Evolutionary conservation across 768 basidiomycete species (phyloP), one percentile per base, ranked within the genome.

Genomic region (Agaricus sinodeliciosus): DNA sequence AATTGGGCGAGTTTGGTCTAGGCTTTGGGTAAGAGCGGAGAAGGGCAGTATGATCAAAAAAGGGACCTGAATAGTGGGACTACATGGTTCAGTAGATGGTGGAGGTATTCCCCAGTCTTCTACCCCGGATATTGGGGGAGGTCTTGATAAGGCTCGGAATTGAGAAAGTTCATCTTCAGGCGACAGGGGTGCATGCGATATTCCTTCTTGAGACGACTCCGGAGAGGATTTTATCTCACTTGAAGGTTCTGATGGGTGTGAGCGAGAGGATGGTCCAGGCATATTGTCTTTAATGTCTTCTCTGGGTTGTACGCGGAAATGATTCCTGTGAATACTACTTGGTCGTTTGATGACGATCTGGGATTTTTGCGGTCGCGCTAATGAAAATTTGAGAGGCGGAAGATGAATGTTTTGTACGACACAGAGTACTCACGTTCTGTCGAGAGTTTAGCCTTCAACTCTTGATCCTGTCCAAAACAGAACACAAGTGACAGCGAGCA

Each of bases 1-100:
- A 96, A 98, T 48, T 87, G 82, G 0, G 78, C 70, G 19, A 96
- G 77, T 66, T 96, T 97, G 0, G 82, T 73, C 94, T 95, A 62
- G 16, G 15, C 22, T 9, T 16, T 42, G 13, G 26, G 16, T 16
- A n/a, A 37, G 45, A 6, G 51, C 26, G 42, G 13, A n/a, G 35
- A 5, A 13, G 22, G 25, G 28, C 31, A 15, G 37, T 25, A 11
- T 13, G 41, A 41, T 12, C n/a, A 7, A 18, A 11, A 3, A 26
- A 62, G 73, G 9, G 57, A 87, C 90, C 60, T 81, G 73, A 44
- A 90, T 74, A 3, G 72, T 75, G 6, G 85, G 77, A 59, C 90
- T 81, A 54, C 81, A 83, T 1, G 79, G 71, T 44, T 72, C 73
- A 0, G 69, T 67, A 0, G 82, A 69, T 44, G 74, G 72, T 0